phyloP scores from a whole-genome alignment of 148 eudicot species.

The Hydrangea macrophylla region DNA sequence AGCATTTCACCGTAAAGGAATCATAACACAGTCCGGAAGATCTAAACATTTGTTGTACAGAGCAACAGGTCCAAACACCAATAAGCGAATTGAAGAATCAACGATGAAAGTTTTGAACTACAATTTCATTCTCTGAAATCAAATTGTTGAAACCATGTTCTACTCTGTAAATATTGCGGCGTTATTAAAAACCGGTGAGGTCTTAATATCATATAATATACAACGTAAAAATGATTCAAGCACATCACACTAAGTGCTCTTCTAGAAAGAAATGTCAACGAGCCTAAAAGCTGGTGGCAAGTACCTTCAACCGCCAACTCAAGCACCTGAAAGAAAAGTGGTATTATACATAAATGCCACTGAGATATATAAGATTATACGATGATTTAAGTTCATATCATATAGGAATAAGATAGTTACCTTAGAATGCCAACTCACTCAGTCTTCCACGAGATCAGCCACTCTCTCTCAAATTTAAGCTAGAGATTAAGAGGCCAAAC shows the following conservation, averaged over 20 bases:
- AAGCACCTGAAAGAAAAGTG: constrained; percentile 2
- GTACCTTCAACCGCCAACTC: constrained; percentile 11
- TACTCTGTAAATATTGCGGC: too few species aligned
- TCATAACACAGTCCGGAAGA: too few species aligned
- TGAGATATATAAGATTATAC: background rate
- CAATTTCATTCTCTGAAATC: too few species aligned
- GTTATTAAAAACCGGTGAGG: background rate
- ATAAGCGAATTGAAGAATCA: too few species aligned
- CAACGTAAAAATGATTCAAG: background rate
- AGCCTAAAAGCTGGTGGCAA: background rate
- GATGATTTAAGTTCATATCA: background rate
- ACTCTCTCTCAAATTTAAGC: background rate
- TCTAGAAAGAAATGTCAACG: background rate
- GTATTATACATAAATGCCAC: background rate
- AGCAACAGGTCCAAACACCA: too few species aligned
- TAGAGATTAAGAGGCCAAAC: constrained; percentile 6
- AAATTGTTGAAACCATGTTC: too few species aligned
- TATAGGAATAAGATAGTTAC: background rate
- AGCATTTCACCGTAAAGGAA: too few species aligned
- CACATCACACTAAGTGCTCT: constrained; percentile 4
- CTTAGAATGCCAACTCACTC: constrained; percentile 8
- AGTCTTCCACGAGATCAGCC: background rate
- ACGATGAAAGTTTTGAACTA: too few species aligned
- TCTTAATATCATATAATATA: constrained; percentile 6
- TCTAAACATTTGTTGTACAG: too few species aligned